Evolutionary conservation across 306 rosid genomes (phyloP), one percentile per base, ranked within the genome.

Genomic region (Ammopiptanthus mongolicus): DNA sequence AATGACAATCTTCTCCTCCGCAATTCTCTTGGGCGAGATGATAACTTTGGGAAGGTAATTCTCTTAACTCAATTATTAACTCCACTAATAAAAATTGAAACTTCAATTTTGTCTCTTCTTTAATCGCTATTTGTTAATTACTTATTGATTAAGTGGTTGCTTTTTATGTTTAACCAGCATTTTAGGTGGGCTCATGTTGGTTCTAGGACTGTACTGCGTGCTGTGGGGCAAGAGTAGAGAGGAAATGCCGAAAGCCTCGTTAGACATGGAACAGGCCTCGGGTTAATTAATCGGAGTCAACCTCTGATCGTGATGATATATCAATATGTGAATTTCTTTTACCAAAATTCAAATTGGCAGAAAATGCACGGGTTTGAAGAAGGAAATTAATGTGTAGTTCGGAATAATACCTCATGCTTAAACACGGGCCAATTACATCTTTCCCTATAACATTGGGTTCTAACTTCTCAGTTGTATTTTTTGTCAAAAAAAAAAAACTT

Each of bases 171-270:
- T 25, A 5, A 80, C 10, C 87, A 93, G 98, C 57, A 19, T 93
- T 33, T 57, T 93, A 47, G 98, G 98, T 36, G 91, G 90, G 18
- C 5, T 82, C 3, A 56, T 79, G 18, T 57, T 92, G 87, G 90
- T 87, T 65, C 52, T 87, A 57, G 93, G 94, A 71, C 87, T 93
- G 23, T 93, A 88, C 69, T 81, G 84, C 39, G 92, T 93, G 63
- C 69, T 93, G 76, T 90, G 98, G 96, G 98, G 87, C 5, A 93
- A 93, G 74, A 86, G 85, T 25, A 90, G 78, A 81, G 98, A 93
- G 68, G 64, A 85, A 57, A 51, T 64, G 57, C 41, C 23, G 0
- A 80, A 55, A 44, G 42, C 72, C 37, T 71, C 80, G 0, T 33
- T 17, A 19, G 87, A 84, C 29, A n/a, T 81, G 34, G 85, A 84